Base-by-base conservation (phyloP, 2,329 filamentous ascomycete species). In the Aspergillus sp. region DNA sequence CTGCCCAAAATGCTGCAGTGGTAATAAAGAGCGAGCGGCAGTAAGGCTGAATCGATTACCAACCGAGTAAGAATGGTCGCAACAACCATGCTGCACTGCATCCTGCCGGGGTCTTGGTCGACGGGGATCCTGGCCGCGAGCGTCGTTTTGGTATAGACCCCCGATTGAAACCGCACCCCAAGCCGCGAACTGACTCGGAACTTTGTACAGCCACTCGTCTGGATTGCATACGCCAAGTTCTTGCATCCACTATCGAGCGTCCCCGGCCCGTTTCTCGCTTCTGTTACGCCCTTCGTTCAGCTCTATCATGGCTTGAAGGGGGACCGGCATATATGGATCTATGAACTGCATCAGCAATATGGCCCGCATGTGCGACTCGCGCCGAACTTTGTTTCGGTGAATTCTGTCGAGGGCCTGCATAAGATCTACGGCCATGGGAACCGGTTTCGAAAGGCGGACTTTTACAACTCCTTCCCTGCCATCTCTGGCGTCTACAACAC, bases 351-450 rank as follows among this genome's bases (percentile, higher is more conserved):
- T 71, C 77, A 87, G 64, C 81, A 82, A 68, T 92, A 96, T 67
- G 89, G 89, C 5, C 66, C 59, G 15, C 67, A 85, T 50, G 88
- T 93, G n/a, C 89, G 91, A 26, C 90, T 89, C 63, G 89, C 89
- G 0, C 91, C 91, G 44, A 91, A 91, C 72, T 85, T 84, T 59
- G 77, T 96, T 42, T 90, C 87, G 1, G 85, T 96, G 77, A 93
- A 95, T 79, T 87, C 85, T 54, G 83, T 83, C 59, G 81, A 82
- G 7, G 88, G 89, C 4, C 61, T 73, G 5, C 68, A 72, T 56
- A 74, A 76, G 45, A 76, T 76, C 52, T 76, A 76, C 54, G 73
- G 74, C 1, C 72, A 75, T 43, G 72, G 73, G 5, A 76, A 76
- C 56, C 64, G 66, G 1, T 60, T 76, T n/a, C 66, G 73, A 53